These are phyloP conservation scores for Xylariaceae sp. DNA, from an alignment of 2,329 filamentous ascomycete genomes.

Conservation along the genomic window DNA sequence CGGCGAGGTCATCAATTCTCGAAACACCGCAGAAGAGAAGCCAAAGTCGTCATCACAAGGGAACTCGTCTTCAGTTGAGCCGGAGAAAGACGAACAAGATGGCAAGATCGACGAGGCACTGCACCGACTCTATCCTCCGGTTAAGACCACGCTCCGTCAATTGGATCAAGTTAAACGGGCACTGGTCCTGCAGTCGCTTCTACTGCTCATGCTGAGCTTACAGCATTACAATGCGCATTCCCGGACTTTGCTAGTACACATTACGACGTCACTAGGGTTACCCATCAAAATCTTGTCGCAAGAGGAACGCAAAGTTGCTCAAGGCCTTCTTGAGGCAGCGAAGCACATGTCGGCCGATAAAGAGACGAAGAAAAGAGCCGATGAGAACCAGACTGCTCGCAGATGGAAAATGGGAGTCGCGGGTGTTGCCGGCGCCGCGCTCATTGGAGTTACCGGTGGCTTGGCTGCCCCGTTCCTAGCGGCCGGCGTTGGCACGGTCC, in stretches of 20 bases:
- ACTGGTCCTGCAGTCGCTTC: slow-evolving; percentile 66
- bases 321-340: slow-evolving; percentile 69
- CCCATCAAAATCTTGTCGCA: slow-evolving; percentile 60
- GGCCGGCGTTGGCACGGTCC: slow-evolving; percentile 73
- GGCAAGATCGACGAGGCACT: slow-evolving; percentile 47
- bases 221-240: slow-evolving; percentile 76
- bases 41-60: slow-evolving; percentile 9
- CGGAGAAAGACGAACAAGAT: slow-evolving; percentile 27
- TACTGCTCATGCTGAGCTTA: slow-evolving; percentile 70
- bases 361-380: slow-evolving; percentile 57
- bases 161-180: slow-evolving; percentile 57
- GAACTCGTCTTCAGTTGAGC: slow-evolving; percentile 6
- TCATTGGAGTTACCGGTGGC: slow-evolving; percentile 71
- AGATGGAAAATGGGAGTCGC: slow-evolving; percentile 66
- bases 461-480: slow-evolving; percentile 75
- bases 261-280: slow-evolving; percentile 69
- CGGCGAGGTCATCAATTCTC: slow-evolving; percentile 28
- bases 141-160: slow-evolving; percentile 57
- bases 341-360: slow-evolving; percentile 61
- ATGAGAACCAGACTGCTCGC: slow-evolving; percentile 59
- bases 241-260: slow-evolving; percentile 63
- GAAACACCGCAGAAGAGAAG: slow-evolving; percentile 17
- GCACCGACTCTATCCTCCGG: slow-evolving; percentile 54
- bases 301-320: slow-evolving; percentile 72
- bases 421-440: slow-evolving; percentile 44